Evolutionary conservation across 768 basidiomycete species (phyloP).

Genomic region (Candolleomyces eurysporus): DNA sequence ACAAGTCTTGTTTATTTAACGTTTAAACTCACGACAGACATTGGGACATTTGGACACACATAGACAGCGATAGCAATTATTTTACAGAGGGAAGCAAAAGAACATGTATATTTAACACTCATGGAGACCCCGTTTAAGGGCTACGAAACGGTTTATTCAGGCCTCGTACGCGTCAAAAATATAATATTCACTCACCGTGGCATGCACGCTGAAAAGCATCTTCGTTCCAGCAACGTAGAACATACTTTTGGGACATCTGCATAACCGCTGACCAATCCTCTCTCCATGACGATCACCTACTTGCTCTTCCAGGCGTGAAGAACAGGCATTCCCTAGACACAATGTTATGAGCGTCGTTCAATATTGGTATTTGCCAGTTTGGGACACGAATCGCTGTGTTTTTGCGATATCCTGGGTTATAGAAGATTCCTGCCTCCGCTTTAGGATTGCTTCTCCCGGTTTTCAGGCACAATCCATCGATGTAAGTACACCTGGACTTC

Average conservation of each 20-base stretch:
- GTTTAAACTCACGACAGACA: too few species aligned
- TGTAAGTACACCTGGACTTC: too few species aligned
- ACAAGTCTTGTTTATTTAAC: background rate
- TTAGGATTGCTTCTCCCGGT: too few species aligned
- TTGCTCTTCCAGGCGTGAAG: slow-evolving; percentile 93
- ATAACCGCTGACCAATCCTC: slow-evolving; percentile 86
- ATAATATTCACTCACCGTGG: slow-evolving; percentile 37
- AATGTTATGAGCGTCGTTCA: background rate
- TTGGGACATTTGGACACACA: too few species aligned
- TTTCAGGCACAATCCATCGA: too few species aligned
- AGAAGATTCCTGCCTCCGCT: too few species aligned
- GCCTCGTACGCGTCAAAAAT: background rate
- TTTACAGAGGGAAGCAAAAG: background rate
- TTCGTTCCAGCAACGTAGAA: slow-evolving; percentile 89
- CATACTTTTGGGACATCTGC: slow-evolving; percentile 92
- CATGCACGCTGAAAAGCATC: too few species aligned
- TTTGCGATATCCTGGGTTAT: too few species aligned
- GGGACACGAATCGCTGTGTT: too few species aligned
- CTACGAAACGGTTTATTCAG: slow-evolving; percentile 26
- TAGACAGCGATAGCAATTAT: slow-evolving; percentile 7
- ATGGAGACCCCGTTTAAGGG: slow-evolving; percentile 62
- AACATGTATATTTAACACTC: background rate
- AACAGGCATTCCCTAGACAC: slow-evolving; percentile 79
- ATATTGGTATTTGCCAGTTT: background rate
- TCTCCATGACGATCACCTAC: slow-evolving; percentile 90